Evolutionary conservation across 2,329 filamentous ascomycete genomes (phyloP), one percentile per base, ranked within the genome.

Genomic region (Fusarium camptoceras): DNA sequence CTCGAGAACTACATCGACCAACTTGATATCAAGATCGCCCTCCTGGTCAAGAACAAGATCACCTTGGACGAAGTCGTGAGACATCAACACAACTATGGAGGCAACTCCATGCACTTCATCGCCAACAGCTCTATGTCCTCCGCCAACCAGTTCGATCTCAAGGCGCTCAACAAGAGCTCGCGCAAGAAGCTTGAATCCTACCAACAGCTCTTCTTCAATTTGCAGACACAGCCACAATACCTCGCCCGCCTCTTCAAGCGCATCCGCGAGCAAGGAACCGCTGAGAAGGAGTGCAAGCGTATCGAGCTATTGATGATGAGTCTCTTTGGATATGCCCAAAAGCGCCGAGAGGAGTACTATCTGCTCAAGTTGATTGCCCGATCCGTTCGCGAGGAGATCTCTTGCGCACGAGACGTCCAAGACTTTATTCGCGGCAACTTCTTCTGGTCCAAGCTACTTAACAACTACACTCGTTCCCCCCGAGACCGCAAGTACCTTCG

Each of bases 11-110:
- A 99, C 77, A 97, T 99, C 73, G 94, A 97, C 75, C 96, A 99
- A 78, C 88, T 99, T 37, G 97, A 99, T 77, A 97, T 99, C 85
- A 99, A 99, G 83, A 99, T 99, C 78, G 96, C 96, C 2, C 87
- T 99, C 5, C 86, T 99, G 20, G 96, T 99, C 75, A 98, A 98
- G 86, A 99, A 99, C 87, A 99, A 99, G 81, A 99, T 99, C 76
- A 98, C 96, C 0, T 86, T 99, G 6, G 96, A 99, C 77, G 97
- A 99, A 81, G 96, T 99, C 28, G 93, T 99, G 58, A 94, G 94
- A 75, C 96, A 98, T 78, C 96, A 99, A 77, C 95, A 92, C 83
- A 97, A 97, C 79, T 98, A 96, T 75, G 96, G 96, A 59, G 94
- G 95, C 4, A 92, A 96, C 76, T 91, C 94, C 24, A 92, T 94